A percentile compares a stretch with the other conserved stretches of the same genome.
phyloP scores from a whole-genome alignment of 2,329 filamentous ascomycete species.

The Coleophoma eucalyptorum region DNA sequence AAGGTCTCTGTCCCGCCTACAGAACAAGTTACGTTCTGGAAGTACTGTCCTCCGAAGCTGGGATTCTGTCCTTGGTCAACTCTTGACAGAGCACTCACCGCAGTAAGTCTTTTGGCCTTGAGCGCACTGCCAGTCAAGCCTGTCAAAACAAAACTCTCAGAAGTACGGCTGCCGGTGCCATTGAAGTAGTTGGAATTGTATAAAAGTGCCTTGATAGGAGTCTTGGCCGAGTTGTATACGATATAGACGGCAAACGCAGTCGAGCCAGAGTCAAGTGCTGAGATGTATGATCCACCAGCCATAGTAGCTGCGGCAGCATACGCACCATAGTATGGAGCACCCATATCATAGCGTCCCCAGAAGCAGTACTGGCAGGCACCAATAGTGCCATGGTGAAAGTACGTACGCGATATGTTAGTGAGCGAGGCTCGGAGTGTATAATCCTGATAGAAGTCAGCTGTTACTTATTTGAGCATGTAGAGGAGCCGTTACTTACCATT shows the following conservation, averaged over 20 bases:
- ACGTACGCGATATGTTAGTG: conserved; percentile 17
- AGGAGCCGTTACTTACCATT: conserved; percentile 4
- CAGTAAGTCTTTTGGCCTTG: conserved; percentile 28
- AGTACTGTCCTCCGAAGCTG: conserved; percentile 41
- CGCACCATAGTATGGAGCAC: conserved; percentile 24
- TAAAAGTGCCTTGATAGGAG: conserved; percentile 14
- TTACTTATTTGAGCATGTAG: background rate
- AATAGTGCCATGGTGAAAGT: conserved; percentile 25
- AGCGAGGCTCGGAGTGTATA: conserved; percentile 15
- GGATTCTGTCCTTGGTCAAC: conserved; percentile 38
- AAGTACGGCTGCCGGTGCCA: conserved; percentile 15
- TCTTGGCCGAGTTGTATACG: conserved; percentile 12
- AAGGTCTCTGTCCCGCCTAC: conserved; percentile 35
- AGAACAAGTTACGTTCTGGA: conserved; percentile 40
- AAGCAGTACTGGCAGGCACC: conserved; percentile 28
- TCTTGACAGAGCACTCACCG: conserved; percentile 36
- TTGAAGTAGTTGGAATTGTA: conserved; percentile 23
- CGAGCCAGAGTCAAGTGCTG: conserved; percentile 15
- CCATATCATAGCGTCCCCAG: conserved; percentile 21
- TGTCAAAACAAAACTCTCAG: conserved; percentile 14
- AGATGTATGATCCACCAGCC: conserved; percentile 18
- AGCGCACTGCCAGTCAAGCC: conserved; percentile 10
- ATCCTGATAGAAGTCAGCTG: conserved; percentile 4
- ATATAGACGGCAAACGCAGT: conserved; percentile 18
- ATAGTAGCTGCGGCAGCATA: conserved; percentile 20